Evolutionary conservation across 768 basidiomycete genomes (phyloP).

Genomic region (Russula virescens): DNA sequence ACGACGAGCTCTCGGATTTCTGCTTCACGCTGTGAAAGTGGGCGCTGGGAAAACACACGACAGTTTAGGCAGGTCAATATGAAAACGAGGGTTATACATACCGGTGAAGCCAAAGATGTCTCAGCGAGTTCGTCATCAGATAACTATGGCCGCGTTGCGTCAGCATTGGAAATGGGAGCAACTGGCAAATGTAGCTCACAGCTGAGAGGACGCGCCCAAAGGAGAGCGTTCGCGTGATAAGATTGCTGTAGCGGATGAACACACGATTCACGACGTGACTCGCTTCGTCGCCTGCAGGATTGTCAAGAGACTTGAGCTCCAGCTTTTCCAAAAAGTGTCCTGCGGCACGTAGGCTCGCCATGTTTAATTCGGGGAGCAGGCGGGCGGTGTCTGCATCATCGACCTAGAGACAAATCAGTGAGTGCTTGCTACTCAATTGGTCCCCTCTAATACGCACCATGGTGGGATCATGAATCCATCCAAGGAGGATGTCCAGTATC

Average conservation of each 20-base stretch:
- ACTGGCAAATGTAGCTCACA: constrained; percentile 19
- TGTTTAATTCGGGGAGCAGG: constrained; percentile 61
- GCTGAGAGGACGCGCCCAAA: constrained; percentile 41
- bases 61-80: not conserved
- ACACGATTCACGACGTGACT: constrained; percentile 67
- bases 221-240: constrained; percentile 58
- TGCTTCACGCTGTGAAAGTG: constrained; percentile 26
- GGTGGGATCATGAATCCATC: constrained; percentile 63
- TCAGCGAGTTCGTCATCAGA: constrained; percentile 7
- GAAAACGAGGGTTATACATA: not conserved
- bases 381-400: constrained; percentile 35
- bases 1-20: constrained; percentile 74
- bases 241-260: constrained; percentile 71
- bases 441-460: constrained; percentile 37
- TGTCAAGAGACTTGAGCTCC: constrained; percentile 55
- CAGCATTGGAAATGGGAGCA: not conserved
- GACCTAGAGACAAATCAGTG: constrained; percentile 25
- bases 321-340: constrained; percentile 74
- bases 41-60: constrained; percentile 8
- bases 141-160: not conserved
- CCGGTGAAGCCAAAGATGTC: not conserved
- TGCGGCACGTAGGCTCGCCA: constrained; percentile 64
- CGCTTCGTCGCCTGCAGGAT: constrained; percentile 53
- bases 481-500: constrained; percentile 69
- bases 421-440: not conserved